Evolutionary conservation across 225 moss, liverwort and hornwort genomes (phyloP), one percentile per base, ranked within the genome.

Genomic region (Physcomitrellopsis africana): DNA sequence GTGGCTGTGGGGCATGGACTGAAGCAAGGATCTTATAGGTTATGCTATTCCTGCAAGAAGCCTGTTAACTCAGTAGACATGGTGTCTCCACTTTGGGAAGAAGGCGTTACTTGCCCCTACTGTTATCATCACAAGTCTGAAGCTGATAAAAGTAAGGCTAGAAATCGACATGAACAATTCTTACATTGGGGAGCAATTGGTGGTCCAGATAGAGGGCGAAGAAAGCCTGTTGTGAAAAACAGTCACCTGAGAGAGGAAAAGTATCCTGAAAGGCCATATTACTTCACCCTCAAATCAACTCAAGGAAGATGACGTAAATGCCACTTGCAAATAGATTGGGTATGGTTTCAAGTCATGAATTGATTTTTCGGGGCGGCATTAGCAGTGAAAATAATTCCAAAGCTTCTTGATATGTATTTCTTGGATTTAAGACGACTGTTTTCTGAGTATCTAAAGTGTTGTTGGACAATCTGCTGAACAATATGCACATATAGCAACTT

Each of bases 1-100:
- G 99, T 99, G 11, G 74, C 95, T 19, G 92, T 99, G 10, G 90
- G 80, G 42, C 95, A 99, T 72, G 89, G 87, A 29, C 79, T 93
- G 72, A 85, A 91, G 81, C 95, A 88, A 51, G 99, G 95, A 48
- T 82, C 85, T 11, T 82, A 90, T 63, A 68, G 79, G 12, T 70
- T 99, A 14, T 99, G 99, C 65, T 91, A 99, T 76, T 95, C 95
- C 51, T 99, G 99, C 77, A 99, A 95, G 85, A 95, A 95, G 80
- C 99, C 99, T 42, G 85, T 99, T 0, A 88, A 86, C 75, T 73
- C 89, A n/a, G 42, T 72, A 43, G 95, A 99, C 80, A 90, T 81
- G 77, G 69, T 78, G 52, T 93, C 90, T 16, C 57, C 81, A 6
- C 61, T 89, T 0, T 99, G 92, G 92, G 99, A 99, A 76, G 95